Evolutionary conservation across 1,139 yeast genomes (phyloP).

Genomic region (Taphrina sp.): DNA sequence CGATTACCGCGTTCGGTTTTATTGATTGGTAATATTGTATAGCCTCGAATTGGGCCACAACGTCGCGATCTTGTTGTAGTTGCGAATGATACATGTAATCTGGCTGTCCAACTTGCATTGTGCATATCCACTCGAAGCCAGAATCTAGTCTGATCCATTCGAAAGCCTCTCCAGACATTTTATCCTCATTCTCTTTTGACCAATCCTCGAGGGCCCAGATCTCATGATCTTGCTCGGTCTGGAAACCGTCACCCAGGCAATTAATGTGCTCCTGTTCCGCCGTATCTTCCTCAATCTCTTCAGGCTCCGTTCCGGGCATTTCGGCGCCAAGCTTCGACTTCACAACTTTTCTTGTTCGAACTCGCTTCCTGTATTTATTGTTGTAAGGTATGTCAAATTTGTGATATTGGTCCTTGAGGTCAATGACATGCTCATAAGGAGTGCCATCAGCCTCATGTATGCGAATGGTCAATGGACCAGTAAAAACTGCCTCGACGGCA

Average conservation of each 20-base stretch:
- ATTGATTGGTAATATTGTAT: constrained; percentile 65
- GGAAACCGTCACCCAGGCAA: constrained; percentile 77
- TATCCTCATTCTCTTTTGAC: constrained; percentile 68
- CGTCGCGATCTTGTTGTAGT: constrained; percentile 89
- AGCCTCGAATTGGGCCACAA: constrained; percentile 91
- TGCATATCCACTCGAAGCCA: constrained; percentile 95
- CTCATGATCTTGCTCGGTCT: constrained; percentile 56
- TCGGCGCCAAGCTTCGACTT: constrained; percentile 36
- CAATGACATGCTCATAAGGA: constrained; percentile 96
- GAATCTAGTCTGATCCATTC: constrained; percentile 98
- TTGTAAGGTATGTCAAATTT: constrained; percentile 92
- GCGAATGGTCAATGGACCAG: constrained; percentile 93
- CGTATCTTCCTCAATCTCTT: constrained; percentile 41
- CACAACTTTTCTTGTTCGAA: constrained; percentile 36
- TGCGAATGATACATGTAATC: constrained; percentile 96
- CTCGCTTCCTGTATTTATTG: constrained; percentile 74
- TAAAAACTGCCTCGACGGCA: constrained; percentile 42
- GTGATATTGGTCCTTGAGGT: constrained; percentile 77
- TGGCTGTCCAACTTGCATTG: constrained; percentile 76
- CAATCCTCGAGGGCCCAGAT: constrained; percentile 78
- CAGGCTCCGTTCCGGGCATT: constrained; percentile 39
- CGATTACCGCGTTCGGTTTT: constrained; percentile 64
- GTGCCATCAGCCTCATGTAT: constrained; percentile 99
- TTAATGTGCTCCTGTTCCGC: constrained; percentile 51
- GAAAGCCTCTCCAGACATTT: constrained; percentile 75